Conservation (phyloP, 1,284 basidiomycete genomes). For the Trichosporon inkin region DNA sequence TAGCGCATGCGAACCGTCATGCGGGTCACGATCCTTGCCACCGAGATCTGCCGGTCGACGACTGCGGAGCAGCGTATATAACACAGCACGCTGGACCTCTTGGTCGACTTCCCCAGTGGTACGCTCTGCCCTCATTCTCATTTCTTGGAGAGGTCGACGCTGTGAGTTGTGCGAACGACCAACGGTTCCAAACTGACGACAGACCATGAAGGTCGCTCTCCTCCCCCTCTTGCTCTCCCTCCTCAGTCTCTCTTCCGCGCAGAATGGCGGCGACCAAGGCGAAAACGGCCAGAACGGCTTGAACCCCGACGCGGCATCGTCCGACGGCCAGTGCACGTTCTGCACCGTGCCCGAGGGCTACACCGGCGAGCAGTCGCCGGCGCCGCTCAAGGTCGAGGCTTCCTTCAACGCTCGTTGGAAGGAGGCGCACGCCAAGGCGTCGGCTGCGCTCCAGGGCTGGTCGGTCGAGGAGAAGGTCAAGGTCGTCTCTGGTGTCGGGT, state of each 20-base stretch:
- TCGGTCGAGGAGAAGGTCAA: constrained; percentile 53
- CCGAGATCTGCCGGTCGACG: no score
- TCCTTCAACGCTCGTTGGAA: constrained; percentile 27
- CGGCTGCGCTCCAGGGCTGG: constrained; percentile 45
- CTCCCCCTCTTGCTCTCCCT: not conserved
- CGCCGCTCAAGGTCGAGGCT: constrained; percentile 20
- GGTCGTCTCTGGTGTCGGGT: constrained; percentile 51
- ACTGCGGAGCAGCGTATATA: not conserved
- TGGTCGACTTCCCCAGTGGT: not conserved
- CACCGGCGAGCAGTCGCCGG: constrained; percentile 24
- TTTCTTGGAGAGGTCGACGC: not conserved
- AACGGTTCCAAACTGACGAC: not conserved
- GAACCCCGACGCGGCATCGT: constrained; percentile 1
- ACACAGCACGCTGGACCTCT: not conserved
- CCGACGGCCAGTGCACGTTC: constrained; percentile 12
- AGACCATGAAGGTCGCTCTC: constrained; percentile 7
- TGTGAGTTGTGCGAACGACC: not conserved
- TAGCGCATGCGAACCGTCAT: no score
- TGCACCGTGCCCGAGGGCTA: constrained; percentile 27
- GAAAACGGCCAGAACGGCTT: constrained; percentile 1
- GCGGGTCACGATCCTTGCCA: no score
- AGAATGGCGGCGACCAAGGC: constrained; percentile 7
- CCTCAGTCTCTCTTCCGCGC: not conserved
- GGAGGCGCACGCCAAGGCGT: constrained; percentile 42
- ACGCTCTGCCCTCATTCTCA: not conserved